Conservation (phyloP, 345 rosid genomes). For the Eucalyptus brandiana region DNA sequence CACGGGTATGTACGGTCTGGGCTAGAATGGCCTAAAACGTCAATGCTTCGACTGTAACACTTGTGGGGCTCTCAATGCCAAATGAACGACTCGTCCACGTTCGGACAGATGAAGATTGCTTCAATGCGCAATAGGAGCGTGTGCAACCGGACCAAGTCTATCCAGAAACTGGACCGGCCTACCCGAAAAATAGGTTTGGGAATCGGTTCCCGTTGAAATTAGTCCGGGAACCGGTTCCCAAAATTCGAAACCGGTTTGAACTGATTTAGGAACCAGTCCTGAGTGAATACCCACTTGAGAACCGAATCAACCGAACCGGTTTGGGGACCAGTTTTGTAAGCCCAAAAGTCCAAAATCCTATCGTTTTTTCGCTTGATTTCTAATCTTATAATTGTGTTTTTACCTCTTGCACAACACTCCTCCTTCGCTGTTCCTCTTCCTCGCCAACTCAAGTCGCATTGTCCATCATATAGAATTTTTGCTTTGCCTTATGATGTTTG, state of each 20-base stretch:
- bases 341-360: no score
- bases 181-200: rapidly evolving
- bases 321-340: no score
- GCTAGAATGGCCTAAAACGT: neutral
- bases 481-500: no score
- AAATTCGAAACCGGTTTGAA: rapidly evolving
- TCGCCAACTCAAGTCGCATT: rapidly evolving
- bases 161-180: rapidly evolving
- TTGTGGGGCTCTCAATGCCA: neutral
- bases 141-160: rapidly evolving
- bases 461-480: no score
- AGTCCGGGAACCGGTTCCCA: rapidly evolving
- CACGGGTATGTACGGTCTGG: neutral
- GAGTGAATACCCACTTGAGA: no score
- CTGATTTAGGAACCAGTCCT: rapidly evolving
- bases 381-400: no score
- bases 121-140: neutral
- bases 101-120: neutral
- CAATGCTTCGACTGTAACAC: neutral
- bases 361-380: no score
- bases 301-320: rapidly evolving
- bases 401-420: rapidly evolving
- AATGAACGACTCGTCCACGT: neutral
- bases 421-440: no score
- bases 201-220: no score